These are phyloP conservation scores for Favolaschia claudopus DNA, from an alignment of 768 basidiomycete genomes.

Conservation along the genomic window DNA sequence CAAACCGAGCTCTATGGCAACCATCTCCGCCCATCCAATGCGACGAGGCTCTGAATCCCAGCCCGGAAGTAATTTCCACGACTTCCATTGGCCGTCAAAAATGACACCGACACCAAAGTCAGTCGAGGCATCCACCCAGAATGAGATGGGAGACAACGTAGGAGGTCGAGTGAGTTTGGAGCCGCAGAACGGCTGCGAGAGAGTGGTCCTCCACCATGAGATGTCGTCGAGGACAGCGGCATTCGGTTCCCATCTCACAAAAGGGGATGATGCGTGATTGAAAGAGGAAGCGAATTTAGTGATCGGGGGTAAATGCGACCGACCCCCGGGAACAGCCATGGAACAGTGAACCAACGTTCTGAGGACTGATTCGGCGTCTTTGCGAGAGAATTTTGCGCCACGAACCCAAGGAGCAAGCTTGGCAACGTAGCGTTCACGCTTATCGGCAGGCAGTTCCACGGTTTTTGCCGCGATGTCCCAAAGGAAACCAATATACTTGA, in stretches of 20 bases:
- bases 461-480: too few relatives aligned
- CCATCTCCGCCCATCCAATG: constrained; percentile 54
- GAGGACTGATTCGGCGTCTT: constrained; percentile 30
- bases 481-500: too few relatives aligned
- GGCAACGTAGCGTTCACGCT: too few relatives aligned
- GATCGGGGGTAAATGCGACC: constrained; percentile 36
- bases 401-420: too few relatives aligned
- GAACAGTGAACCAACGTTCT: constrained; percentile 46
- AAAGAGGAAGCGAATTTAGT: constrained; percentile 38
- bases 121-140: constrained; percentile 51
- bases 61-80: constrained; percentile 37
- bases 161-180: constrained; percentile 20
- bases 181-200: constrained; percentile 21
- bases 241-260: constrained; percentile 20
- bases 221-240: constrained; percentile 27
- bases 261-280: constrained; percentile 6
- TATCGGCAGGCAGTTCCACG: too few relatives aligned
- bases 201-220: constrained; percentile 32
- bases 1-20: constrained; percentile 46
- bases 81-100: constrained; percentile 40
- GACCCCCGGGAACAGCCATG: constrained; percentile 38
- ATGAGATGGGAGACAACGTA: constrained; percentile 1
- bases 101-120: constrained; percentile 47
- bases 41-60: constrained; percentile 37
- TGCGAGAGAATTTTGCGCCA: neutral